These are phyloP conservation scores for Primulina huaijiensis DNA, from an alignment of 257 asterid genomes.

Conservation along the genomic window DNA sequence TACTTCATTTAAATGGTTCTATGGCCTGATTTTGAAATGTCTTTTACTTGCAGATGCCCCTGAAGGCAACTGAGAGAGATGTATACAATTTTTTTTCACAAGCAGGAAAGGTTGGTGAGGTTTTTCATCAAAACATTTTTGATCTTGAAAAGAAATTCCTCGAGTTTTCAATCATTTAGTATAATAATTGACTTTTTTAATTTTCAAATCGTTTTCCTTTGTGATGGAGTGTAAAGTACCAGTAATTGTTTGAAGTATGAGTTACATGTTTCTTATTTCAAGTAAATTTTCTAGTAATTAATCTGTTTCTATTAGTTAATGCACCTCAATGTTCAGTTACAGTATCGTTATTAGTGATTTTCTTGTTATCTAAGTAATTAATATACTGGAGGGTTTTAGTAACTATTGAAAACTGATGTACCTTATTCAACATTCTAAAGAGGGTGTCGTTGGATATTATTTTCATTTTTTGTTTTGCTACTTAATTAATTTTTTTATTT, in stretches of 20 bases:
- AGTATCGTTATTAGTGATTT: too few relatives aligned
- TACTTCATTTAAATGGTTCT: not conserved
- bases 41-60: conserved; percentile 73
- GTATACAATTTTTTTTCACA: conserved; percentile 93
- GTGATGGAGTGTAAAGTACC: not conserved
- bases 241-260: not conserved
- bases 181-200: not conserved
- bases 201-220: not conserved
- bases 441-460: not conserved
- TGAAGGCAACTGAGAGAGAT: conserved; percentile 96
- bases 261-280: not conserved
- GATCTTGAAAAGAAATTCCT: not conserved
- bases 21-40: conserved; percentile 15
- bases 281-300: not conserved
- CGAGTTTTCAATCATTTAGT: not conserved
- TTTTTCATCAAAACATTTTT: not conserved
- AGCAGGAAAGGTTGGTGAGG: conserved; percentile 86
- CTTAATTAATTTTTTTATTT: not conserved
- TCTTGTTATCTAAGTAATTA: too few relatives aligned
- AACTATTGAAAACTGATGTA: not conserved
- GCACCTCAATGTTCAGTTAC: not conserved
- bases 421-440: not conserved
- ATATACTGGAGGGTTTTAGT: too few relatives aligned
- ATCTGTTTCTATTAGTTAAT: not conserved
- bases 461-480: not conserved